phyloP scores from a whole-genome alignment of 169 alveolate species.

The Plasmodium adleri region DNA sequence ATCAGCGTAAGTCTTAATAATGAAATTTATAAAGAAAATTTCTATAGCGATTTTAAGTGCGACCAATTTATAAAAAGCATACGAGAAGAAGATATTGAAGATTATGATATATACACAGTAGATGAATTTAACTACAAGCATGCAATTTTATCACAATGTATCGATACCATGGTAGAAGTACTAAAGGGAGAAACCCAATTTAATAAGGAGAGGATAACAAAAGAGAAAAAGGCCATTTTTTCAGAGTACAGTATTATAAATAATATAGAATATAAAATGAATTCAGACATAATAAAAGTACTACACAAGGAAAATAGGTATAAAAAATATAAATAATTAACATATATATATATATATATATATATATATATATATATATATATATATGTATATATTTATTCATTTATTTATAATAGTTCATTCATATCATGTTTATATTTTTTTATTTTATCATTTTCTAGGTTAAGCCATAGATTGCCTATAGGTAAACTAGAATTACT shows the following conservation, averaged over 20 bases:
- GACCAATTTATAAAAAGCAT: constrained; percentile 27
- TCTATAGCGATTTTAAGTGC: constrained; percentile 10
- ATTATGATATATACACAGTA: constrained; percentile 54
- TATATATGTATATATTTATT: background rate
- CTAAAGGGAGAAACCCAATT: constrained; percentile 83
- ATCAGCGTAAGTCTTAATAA: constrained; percentile 82
- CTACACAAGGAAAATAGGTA: constrained; percentile 88
- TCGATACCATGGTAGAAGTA: constrained; percentile 73
- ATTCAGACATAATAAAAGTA: constrained; percentile 85
- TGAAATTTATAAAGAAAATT: constrained; percentile 44
- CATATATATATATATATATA: too few relatives aligned
- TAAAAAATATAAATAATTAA: background rate
- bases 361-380: background rate
- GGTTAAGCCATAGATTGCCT: constrained; percentile 64
- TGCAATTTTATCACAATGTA: constrained; percentile 59
- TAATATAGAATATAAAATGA: constrained; percentile 87
- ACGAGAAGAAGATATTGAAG: constrained; percentile 63
- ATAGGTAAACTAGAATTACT: constrained; percentile 68
- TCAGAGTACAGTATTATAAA: constrained; percentile 89
- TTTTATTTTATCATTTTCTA: constrained; percentile 1
- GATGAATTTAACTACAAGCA: constrained; percentile 76
- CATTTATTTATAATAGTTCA: background rate
- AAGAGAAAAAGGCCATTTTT: constrained; percentile 88
- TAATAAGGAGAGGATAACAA: constrained; percentile 83
- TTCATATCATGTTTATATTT: background rate